These are phyloP conservation scores for Backusella mclennaniae DNA, from an alignment of 192 early-diverging fungal species.

Conservation along the genomic window DNA sequence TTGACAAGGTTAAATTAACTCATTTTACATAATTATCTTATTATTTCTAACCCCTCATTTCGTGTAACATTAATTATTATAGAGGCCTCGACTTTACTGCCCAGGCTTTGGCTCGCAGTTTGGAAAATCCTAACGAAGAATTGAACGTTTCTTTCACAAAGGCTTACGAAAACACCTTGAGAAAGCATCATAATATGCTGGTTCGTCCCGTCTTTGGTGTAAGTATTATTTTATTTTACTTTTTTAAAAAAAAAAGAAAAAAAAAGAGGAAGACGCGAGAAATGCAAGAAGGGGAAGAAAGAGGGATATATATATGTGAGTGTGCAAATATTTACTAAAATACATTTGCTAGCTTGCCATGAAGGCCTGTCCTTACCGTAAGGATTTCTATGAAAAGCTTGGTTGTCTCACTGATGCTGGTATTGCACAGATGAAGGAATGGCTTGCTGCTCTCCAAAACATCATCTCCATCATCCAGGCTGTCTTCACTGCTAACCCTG, in stretches of 20 bases:
- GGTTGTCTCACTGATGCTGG: slow-evolving; percentile 61
- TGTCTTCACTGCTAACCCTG: slow-evolving; percentile 52
- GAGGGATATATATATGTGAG: neutral
- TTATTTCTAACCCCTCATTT: neutral
- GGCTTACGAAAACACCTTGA: slow-evolving; percentile 70
- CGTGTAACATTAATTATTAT: slow-evolving; percentile 11
- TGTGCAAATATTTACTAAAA: neutral
- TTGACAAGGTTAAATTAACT: slow-evolving; percentile 69
- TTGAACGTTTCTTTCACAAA: slow-evolving; percentile 70
- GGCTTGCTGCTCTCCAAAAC: slow-evolving; percentile 74
- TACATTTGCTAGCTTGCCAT: slow-evolving; percentile 65
- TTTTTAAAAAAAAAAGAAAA: neutral
- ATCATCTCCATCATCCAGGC: slow-evolving; percentile 62
- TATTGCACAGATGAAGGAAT: slow-evolving; percentile 57
- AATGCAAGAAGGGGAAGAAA: neutral
- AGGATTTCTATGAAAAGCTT: slow-evolving; percentile 86
- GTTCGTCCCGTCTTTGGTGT: slow-evolving; percentile 67
- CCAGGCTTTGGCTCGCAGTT: slow-evolving; percentile 61
- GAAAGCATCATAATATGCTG: slow-evolving; percentile 67
- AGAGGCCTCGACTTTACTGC: slow-evolving; percentile 81
- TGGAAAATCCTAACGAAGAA: slow-evolving; percentile 55
- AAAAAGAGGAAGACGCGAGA: neutral
- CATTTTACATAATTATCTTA: neutral
- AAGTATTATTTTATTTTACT: slow-evolving; percentile 19
- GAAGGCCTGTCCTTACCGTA: slow-evolving; percentile 89